Evolutionary conservation across 306 rosid species (phyloP), one percentile per base, ranked within the genome.

Genomic region (Vicia faba): DNA sequence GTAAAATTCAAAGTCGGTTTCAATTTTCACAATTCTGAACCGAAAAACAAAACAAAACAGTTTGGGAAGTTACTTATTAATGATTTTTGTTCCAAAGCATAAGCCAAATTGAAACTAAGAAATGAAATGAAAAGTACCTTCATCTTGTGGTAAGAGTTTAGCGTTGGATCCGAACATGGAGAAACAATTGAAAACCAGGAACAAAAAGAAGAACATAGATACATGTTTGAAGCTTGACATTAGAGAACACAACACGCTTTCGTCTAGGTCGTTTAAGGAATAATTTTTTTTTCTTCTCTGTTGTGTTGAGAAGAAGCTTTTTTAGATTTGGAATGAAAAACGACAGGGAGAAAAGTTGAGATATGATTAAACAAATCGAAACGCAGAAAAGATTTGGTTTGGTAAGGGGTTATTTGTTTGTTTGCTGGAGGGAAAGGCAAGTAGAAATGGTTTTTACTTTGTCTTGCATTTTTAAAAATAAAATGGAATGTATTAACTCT

Each of bases 111-210:
- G n/a, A 60, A 8, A 57, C 0, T 19, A 6, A 16, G 0, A 3
- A 16, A 38, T 2, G 13, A 62, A 46, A 5, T 2, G 11, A 38
- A 73, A 20, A 15, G 36, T 50, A 91, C 97, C 96, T 91, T 91
- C 97, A n/a, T 82, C 75, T 61, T 69, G 64, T 23, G 96, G 88
- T 12, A 91, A 14, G 57, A 71, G 81, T 79, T 85, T 83, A 59
- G 96, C 91, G 73, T 75, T 61, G 63, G 91, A 80, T 58, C 80
- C 78, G 63, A 82, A 85, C 12, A 68, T 35, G 0, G 43, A 15
- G 79, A 81, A 71, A 82, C 61, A 78, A 80, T 68, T 80, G 57
- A 85, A 56, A 65, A 72, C 46, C 14, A 78, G 45, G 38, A 75
- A 70, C 12, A 62, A 69, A 14, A 54, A 69, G 48, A 80, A 57